Evolutionary conservation across 83 land plant genomes (phyloP).

Genomic region (Isoetes engelmannii): DNA sequence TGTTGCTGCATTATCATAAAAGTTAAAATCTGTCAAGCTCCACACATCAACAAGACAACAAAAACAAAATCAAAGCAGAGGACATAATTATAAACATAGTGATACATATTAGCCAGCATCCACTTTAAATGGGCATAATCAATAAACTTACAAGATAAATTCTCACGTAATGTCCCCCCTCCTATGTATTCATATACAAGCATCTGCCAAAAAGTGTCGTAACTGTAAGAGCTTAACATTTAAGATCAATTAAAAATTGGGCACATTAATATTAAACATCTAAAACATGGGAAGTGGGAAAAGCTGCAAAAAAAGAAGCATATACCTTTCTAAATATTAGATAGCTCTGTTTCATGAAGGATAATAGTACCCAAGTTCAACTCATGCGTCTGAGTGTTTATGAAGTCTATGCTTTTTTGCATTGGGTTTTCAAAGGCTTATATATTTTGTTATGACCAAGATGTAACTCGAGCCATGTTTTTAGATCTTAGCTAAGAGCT

Average conservation of each 20-base stretch:
- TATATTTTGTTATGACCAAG: no score
- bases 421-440: no score
- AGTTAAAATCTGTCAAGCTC: background rate
- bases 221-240: background rate
- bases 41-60: background rate
- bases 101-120: background rate
- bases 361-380: no score
- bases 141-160: constrained; percentile 17
- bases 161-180: constrained; percentile 23
- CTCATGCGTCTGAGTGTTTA: no score
- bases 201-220: constrained; percentile 12
- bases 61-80: background rate
- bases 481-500: no score
- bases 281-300: background rate
- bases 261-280: no score
- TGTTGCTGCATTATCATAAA: constrained; percentile 9
- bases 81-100: background rate
- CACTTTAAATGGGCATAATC: background rate
- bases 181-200: constrained; percentile 31
- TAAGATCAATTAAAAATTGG: no score
- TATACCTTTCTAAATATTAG: no score
- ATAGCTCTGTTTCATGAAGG: no score
- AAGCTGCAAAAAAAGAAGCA: background rate
- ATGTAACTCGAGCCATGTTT: no score
- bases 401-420: no score